Conservation (phyloP, 805 yeast genomes). For the Candida ulmi region DNA sequence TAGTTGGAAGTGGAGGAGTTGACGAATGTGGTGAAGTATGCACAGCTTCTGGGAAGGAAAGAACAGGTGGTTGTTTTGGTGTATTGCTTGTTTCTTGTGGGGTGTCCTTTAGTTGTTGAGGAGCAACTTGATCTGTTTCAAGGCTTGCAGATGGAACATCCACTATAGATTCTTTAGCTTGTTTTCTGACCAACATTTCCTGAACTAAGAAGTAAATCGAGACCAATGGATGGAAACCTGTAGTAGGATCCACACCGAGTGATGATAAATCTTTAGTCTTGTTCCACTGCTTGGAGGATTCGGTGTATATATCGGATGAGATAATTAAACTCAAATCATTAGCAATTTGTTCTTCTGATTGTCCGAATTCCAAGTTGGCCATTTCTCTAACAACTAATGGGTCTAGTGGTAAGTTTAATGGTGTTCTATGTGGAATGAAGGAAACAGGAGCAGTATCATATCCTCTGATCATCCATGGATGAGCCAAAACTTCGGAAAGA, state of each 20-base stretch:
- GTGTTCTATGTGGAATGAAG: slow-evolving; percentile 72
- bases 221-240: slow-evolving; percentile 81
- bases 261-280: slow-evolving; percentile 6
- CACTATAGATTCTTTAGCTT: slow-evolving; percentile 43
- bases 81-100: slow-evolving; percentile 3
- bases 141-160: slow-evolving; percentile 23
- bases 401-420: slow-evolving; percentile 67
- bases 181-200: slow-evolving; percentile 73
- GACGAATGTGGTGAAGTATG: slow-evolving; percentile 46
- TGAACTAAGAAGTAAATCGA: slow-evolving; percentile 83
- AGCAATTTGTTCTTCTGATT: slow-evolving; percentile 48
- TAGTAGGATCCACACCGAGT: slow-evolving; percentile 50
- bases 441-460: slow-evolving; percentile 67
- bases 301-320: slow-evolving; percentile 58
- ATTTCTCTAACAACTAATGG: slow-evolving; percentile 65
- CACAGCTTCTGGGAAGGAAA: slow-evolving; percentile 43
- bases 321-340: slow-evolving; percentile 54
- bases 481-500: slow-evolving; percentile 70
- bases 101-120: neutral
- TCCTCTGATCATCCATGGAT: slow-evolving; percentile 94
- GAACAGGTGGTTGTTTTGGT: slow-evolving; percentile 36
- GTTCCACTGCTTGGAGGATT: slow-evolving; percentile 60
- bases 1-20: slow-evolving; percentile 32
- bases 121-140: slow-evolving; percentile 7
- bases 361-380: slow-evolving; percentile 73